Conservation (phyloP, 495 filamentous ascomycete species). For the Trypethelium eluteriae region DNA sequence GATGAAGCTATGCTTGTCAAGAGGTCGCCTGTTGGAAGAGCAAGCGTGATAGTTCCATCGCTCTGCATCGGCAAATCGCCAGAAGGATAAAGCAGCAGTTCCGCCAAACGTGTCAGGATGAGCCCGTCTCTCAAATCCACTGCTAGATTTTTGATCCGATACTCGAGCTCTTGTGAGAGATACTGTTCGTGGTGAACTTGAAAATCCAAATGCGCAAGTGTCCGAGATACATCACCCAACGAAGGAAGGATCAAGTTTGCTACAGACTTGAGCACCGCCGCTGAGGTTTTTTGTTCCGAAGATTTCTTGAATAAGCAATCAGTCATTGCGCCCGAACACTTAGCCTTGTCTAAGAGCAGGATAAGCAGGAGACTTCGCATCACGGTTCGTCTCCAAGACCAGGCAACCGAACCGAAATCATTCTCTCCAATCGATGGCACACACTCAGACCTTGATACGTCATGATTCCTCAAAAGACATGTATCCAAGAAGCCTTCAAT, state of each 20-base stretch:
- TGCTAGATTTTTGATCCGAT: conserved; percentile 53
- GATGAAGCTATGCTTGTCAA: conserved; percentile 28
- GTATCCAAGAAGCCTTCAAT: conserved; percentile 49
- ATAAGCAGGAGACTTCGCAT: conserved; percentile 56
- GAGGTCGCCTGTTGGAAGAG: conserved; percentile 36
- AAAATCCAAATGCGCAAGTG: conserved; percentile 51
- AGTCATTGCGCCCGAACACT: conserved; percentile 34
- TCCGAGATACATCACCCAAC: conserved; percentile 49
- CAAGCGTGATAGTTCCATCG: conserved; percentile 33
- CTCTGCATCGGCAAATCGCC: conserved; percentile 23
- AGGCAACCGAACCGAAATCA: conserved; percentile 38
- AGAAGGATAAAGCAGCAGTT: conserved; percentile 48
- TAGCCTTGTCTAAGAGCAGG: conserved; percentile 50
- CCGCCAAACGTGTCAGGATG: conserved; percentile 51
- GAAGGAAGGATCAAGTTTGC: conserved; percentile 50
- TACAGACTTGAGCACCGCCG: conserved; percentile 47
- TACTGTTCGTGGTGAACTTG: conserved; percentile 48
- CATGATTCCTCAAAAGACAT: conserved; percentile 55
- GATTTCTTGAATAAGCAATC: conserved; percentile 41
- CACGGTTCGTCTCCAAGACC: conserved; percentile 49
- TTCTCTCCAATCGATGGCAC: conserved; percentile 26
- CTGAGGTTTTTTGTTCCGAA: conserved; percentile 52
- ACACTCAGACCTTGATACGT: conserved; percentile 34
- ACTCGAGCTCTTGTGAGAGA: conserved; percentile 53
- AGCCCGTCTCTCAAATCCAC: conserved; percentile 60